Base-by-base conservation (phyloP, 2,329 filamentous ascomycete genomes). In the Knufia petricola region DNA sequence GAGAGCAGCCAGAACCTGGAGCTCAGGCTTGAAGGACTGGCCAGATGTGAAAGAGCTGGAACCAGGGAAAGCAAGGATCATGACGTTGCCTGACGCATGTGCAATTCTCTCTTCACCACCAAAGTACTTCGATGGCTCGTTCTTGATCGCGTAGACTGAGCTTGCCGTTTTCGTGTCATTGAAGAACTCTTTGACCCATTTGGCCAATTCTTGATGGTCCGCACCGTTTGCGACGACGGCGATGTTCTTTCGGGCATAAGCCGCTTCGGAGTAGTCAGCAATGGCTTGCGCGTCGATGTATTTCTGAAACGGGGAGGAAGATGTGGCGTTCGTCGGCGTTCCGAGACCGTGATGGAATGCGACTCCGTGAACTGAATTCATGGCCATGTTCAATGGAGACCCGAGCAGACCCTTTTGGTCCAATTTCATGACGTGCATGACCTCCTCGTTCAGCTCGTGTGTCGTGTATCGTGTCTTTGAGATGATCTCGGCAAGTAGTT, bases 111-210 rank as follows among this genome's bases (percentile, higher is more conserved):
- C 87, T 76, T 98, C 88, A 64, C 92, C 94, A 67, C 92, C 92
- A 64, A 81, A 85, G 81, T 96, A 98, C 71, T 89, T 92, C 65
- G 81, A 78, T 55, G 84, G 74, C 58, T 79, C 69, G 53, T 73
- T 71, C 64, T 79, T 76, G 55, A 84, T 70, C 34, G 70, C 60
- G 58, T 76, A 68, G 61, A 74, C 70, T 53, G 76, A 64, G 55
- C 74, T 54, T 50, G 68, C 61, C 59, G 63, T 62, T 50, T 82
- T 77, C 43, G 85, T 74, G 52, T 77, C 75, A 66, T 81, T 80
- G 77, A 98, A 96, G 78, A 95, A 95, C 65, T 94, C 81, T 63
- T 82, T 80, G 55, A 94, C 82, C 89, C 90, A 96, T 73, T 92
- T 94, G 63, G 78, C 77, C 58, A 96, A 74, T 55, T 85, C 81